A percentile compares a stretch with the other conserved stretches of the same genome.
phyloP scores from a whole-genome alignment of 2,329 filamentous ascomycete genomes.

The Apiospora kogelbergensis region DNA sequence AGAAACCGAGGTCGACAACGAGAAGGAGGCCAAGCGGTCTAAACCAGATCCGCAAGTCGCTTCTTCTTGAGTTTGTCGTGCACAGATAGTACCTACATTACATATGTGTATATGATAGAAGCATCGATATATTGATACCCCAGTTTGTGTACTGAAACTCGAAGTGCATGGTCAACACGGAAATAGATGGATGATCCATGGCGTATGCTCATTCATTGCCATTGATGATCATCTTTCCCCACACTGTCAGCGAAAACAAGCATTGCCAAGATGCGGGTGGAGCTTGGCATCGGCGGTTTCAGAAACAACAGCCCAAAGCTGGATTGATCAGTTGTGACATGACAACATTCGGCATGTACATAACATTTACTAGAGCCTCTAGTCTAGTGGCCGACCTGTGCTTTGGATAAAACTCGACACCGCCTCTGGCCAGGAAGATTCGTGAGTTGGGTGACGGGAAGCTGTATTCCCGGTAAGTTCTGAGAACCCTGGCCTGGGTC shows the following conservation, averaged over 20 bases:
- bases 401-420: too few relatives aligned
- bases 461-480: background rate
- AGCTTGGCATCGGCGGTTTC: background rate
- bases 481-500: background rate
- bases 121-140: background rate
- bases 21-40: constrained; percentile 1
- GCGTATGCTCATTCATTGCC: background rate
- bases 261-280: background rate
- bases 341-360: too few relatives aligned
- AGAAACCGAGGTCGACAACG: background rate
- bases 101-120: background rate
- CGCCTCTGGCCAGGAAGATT: too few relatives aligned
- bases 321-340: too few relatives aligned
- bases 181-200: background rate
- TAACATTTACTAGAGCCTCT: too few relatives aligned
- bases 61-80: background rate
- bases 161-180: background rate
- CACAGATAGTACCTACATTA: background rate
- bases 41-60: constrained; percentile 1
- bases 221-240: background rate
- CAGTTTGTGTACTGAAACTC: background rate
- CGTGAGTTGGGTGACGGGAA: background rate
- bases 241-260: background rate
- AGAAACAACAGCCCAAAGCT: background rate
- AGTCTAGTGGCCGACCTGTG: too few relatives aligned